Evolutionary conservation across 306 rosid genomes (phyloP).

Genomic region (Fragaria nilgerrensis): DNA sequence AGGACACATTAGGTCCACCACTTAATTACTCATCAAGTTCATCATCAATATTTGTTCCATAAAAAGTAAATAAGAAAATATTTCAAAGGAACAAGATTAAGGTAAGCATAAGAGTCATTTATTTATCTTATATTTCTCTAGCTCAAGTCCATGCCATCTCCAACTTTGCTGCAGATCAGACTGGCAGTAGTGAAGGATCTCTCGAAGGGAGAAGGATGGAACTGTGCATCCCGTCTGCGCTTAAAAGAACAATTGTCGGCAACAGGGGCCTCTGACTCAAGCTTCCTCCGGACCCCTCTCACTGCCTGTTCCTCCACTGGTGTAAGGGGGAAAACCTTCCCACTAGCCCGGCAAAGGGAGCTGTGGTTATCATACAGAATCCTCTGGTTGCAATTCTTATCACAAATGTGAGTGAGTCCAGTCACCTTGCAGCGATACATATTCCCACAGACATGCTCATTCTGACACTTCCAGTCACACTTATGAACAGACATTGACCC

Average conservation of each 20-base stretch:
- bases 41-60: conserved; percentile 43
- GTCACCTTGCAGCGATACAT: conserved; percentile 93
- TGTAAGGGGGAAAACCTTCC: conserved; percentile 67
- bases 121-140: conserved; percentile 46
- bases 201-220: conserved; percentile 88
- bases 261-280: conserved; percentile 57
- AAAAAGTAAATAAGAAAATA: conserved; percentile 27
- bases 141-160: conserved; percentile 89
- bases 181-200: conserved; percentile 70
- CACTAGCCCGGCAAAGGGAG: conserved; percentile 84
- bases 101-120: conserved; percentile 40
- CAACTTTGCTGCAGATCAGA: conserved; percentile 86
- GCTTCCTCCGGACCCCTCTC: conserved; percentile 82
- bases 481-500: conserved; percentile 63
- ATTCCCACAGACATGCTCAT: conserved; percentile 87
- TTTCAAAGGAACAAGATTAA: conserved; percentile 37
- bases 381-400: conserved; percentile 94
- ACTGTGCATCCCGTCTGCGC: conserved; percentile 76
- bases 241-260: conserved; percentile 56
- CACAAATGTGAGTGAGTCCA: conserved; percentile 96
- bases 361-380: conserved; percentile 93
- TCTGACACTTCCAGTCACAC: conserved; percentile 97
- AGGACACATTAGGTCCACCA: conserved; percentile 58
- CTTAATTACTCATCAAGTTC: conserved; percentile 49
- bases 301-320: conserved; percentile 74